Evolutionary conservation across 495 filamentous ascomycete species (phyloP), one percentile per base, ranked within the genome.

Genomic region (Choiromyces venosus): DNA sequence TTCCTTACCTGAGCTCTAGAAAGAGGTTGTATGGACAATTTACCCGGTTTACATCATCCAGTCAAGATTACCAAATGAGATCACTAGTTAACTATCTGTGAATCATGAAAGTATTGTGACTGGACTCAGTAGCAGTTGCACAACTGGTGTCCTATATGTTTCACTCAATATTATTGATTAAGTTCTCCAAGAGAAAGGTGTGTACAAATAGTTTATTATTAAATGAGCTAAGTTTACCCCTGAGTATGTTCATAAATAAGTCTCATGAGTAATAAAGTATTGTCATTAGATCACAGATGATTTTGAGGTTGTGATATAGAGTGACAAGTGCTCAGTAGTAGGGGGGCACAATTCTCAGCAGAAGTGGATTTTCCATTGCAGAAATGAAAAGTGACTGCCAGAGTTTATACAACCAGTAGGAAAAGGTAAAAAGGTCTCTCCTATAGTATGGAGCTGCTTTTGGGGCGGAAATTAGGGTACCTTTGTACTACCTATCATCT

Each of bases 291-390:
- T 42, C 37, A 66, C 39, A 8, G 56, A 67, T 33, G 61, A 70
- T 12, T 73, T 76, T 76, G 71, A 76, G 56, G 67, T 18, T 12
- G 44, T 76, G 1, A 56, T 78, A 21, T 78, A 70, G 52, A 78
- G 70, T 65, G 68, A 78, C 39, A n/a, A 78, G 44, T 78, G 76
- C 67, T 67, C 46, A 42, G 40, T 78, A 33, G 73, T 76, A 35
- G 64, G 65, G 29, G 66, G 19, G 5, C 7, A 14, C 25, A 40
- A 74, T 67, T 42, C 42, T 1, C 16, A 33, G 44, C 46, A 68
- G 39, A 29, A 69, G 37, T 78, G 66, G 69, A 68, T 78, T 4
- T 78, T 75, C 25, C 14, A 65, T 10, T 64, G 19, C 39, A 33
- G 70, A 37, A 1, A 0, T 0, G 73, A 76, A 16, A 76, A 76